Conservation (phyloP, 2,329 filamentous ascomycete species). For the Sporothrix pseudoabietina region DNA sequence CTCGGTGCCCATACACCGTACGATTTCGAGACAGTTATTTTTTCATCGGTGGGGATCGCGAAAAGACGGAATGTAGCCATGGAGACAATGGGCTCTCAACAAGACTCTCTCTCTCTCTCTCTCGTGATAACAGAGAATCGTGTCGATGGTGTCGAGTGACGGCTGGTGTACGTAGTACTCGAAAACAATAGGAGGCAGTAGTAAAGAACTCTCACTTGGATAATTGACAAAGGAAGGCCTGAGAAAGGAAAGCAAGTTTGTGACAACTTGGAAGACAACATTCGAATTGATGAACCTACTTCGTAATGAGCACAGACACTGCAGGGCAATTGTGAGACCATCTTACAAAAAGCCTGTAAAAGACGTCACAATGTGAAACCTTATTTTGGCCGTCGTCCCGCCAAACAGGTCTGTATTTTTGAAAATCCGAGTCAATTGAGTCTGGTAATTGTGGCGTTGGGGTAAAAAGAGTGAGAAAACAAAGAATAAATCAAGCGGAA, state of each 20-base stretch:
- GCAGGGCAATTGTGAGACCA: neutral
- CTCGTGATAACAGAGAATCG: neutral
- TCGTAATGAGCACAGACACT: neutral
- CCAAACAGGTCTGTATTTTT: neutral
- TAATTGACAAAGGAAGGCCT: neutral
- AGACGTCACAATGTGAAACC: conserved; percentile 16
- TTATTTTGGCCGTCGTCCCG: conserved; percentile 9
- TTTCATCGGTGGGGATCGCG: neutral
- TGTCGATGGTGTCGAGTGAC: neutral
- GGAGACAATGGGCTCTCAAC: neutral
- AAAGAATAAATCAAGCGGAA: neutral
- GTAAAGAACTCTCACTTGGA: neutral
- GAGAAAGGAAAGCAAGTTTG: neutral
- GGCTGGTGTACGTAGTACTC: neutral
- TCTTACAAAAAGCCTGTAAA: neutral
- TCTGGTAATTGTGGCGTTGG: neutral
- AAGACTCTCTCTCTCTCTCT: neutral
- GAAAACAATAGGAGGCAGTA: neutral
- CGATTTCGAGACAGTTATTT: neutral
- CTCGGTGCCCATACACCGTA: neutral
- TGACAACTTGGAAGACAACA: neutral
- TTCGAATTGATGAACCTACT: neutral
- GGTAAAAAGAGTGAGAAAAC: neutral
- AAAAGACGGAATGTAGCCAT: conserved; percentile 14
- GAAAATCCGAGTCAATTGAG: neutral